Percentiles rank a stretch among this genome's conserved stretches.
phyloP scores from a whole-genome alignment of 495 filamentous ascomycete species.

The Gamarada debralockiae region DNA sequence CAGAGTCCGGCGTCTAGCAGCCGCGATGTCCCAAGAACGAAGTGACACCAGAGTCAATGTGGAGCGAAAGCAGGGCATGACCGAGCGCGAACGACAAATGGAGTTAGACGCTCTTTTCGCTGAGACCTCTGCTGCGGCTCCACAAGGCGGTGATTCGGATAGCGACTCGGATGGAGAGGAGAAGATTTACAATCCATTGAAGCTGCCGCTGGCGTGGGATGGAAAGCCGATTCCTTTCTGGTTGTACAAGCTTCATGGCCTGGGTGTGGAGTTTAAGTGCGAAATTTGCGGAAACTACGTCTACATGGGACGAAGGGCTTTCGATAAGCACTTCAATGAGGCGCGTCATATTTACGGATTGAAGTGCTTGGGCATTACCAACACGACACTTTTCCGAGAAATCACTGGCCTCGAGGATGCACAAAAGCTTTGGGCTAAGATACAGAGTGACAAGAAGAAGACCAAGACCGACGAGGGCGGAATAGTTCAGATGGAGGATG shows the following conservation, averaged over 20 bases:
- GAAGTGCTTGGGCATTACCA: slow-evolving; percentile 89
- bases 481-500: slow-evolving; percentile 97
- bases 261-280: slow-evolving; percentile 92
- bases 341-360: slow-evolving; percentile 87
- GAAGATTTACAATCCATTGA: slow-evolving; percentile 93
- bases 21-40: slow-evolving; percentile 72
- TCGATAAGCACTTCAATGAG: slow-evolving; percentile 98
- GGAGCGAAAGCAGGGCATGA: slow-evolving; percentile 93
- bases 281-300: slow-evolving; percentile 98
- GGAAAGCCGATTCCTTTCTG: slow-evolving; percentile 98
- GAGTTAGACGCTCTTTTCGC: slow-evolving; percentile 85
- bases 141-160: slow-evolving; percentile 34
- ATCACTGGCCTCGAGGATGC: slow-evolving; percentile 92
- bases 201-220: slow-evolving; percentile 93
- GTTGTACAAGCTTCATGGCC: slow-evolving; percentile 94
- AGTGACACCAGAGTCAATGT: slow-evolving; percentile 87
- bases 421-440: slow-evolving; percentile 84
- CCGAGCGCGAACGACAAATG: slow-evolving; percentile 86
- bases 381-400: slow-evolving; percentile 88
- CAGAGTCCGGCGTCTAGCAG: slow-evolving; percentile 70
- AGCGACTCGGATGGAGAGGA: slow-evolving; percentile 67
- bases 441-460: slow-evolving; percentile 81
- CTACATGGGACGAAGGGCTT: slow-evolving; percentile 92
- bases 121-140: slow-evolving; percentile 40
- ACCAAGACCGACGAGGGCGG: slow-evolving; percentile 69